Evolutionary conservation across 441 rosid genomes (phyloP).

Genomic region (Capsella rubella): DNA sequence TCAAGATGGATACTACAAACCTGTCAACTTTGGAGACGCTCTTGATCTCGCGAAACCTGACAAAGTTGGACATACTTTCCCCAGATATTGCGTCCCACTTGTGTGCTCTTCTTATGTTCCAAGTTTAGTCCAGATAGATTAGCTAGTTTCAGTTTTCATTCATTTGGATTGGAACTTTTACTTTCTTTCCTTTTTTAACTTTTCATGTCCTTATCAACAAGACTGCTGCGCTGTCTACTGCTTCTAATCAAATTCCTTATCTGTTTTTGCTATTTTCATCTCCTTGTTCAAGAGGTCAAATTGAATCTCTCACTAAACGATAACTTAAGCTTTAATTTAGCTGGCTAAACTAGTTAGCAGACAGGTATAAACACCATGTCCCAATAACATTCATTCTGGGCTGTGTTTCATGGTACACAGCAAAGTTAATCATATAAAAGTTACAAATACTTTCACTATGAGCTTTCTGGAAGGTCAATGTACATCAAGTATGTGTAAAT

Average conservation of each 20-base stretch:
- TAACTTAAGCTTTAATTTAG: neutral
- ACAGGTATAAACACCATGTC: too few species aligned
- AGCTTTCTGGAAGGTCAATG: slow-evolving; percentile 15
- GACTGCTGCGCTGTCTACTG: neutral
- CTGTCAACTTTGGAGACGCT: neutral
- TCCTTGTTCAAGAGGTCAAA: neutral
- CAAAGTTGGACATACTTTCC: neutral
- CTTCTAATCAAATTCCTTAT: neutral
- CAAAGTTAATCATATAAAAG: neutral
- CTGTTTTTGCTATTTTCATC: neutral
- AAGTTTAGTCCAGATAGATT: neutral
- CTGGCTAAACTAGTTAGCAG: neutral
- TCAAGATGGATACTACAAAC: neutral
- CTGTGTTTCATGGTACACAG: neutral
- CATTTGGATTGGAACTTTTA: neutral
- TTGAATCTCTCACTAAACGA: neutral
- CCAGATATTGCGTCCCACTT: neutral
- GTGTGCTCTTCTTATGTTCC: neutral
- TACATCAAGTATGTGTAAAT: slow-evolving; percentile 31
- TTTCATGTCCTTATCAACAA: neutral
- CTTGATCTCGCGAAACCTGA: neutral
- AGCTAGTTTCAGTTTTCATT: neutral
- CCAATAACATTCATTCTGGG: too few species aligned
- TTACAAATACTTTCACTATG: slow-evolving; percentile 29
- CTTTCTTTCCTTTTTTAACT: neutral